These are phyloP conservation scores for Leccinum broughii DNA, from an alignment of 768 basidiomycete genomes.

Conservation along the genomic window DNA sequence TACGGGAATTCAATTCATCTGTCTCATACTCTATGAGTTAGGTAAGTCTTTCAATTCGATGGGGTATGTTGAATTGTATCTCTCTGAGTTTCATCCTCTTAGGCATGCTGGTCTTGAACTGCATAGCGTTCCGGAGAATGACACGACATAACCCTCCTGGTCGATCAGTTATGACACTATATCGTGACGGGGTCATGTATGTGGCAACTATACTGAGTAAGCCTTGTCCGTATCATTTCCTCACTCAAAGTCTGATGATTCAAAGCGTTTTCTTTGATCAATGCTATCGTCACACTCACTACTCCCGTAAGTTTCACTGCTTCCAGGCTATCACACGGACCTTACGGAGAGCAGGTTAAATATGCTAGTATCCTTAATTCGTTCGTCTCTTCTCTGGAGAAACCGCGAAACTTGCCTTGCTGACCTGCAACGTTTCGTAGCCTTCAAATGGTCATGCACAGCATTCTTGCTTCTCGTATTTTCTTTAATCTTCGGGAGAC, in stretches of 20 bases:
- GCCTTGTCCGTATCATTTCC: not conserved
- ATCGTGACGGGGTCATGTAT: constrained; percentile 23
- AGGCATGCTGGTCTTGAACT: constrained; percentile 22
- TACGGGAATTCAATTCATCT: constrained; percentile 11
- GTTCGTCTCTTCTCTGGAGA: constrained; percentile 4
- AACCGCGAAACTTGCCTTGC: not conserved
- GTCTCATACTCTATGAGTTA: constrained; percentile 19
- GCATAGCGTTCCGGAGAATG: constrained; percentile 19
- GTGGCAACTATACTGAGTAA: constrained; percentile 19
- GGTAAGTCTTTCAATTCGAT: not conserved
- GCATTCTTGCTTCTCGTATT: constrained; percentile 26
- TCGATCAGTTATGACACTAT: constrained; percentile 12
- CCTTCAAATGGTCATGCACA: constrained; percentile 24
- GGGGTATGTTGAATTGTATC: not conserved
- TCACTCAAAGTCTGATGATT: not conserved
- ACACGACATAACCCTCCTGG: constrained; percentile 10
- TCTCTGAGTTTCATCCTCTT: not conserved
- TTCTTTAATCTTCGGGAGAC: constrained; percentile 28
- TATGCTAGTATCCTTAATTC: constrained; percentile 20
- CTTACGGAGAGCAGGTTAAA: constrained; percentile 6
- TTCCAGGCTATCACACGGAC: not conserved
- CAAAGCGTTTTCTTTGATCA: constrained; percentile 19
- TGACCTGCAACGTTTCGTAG: constrained; percentile 7
- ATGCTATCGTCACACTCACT: constrained; percentile 13
- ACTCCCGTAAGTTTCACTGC: constrained; percentile 7